These are phyloP conservation scores for Aureobasidium subglaciale DNA, from an alignment of 2,329 filamentous ascomycete genomes.

Conservation along the genomic window DNA sequence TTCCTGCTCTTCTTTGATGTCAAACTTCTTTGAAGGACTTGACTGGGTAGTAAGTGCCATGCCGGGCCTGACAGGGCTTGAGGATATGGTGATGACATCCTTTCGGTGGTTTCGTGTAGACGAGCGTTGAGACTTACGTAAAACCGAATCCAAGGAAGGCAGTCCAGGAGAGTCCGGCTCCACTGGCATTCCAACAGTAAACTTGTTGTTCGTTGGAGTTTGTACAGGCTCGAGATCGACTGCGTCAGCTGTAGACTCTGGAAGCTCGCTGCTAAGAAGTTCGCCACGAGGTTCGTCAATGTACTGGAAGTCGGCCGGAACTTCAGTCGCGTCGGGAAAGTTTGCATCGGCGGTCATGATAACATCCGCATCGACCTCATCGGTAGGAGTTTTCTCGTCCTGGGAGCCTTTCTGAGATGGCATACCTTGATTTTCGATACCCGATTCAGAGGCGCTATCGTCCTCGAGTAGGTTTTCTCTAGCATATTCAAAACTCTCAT, in stretches of 20 bases:
- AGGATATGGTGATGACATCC: neutral
- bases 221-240: neutral
- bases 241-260: neutral
- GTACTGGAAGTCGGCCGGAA: neutral
- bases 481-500: conserved; percentile 8
- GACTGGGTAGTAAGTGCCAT: neutral
- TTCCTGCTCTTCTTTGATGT: neutral
- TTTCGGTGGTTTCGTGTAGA: neutral
- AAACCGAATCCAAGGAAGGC: neutral
- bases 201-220: neutral
- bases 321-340: neutral
- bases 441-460: neutral
- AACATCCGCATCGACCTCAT: neutral
- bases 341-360: neutral
- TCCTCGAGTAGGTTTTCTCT: neutral
- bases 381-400: neutral
- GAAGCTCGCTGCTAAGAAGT: neutral
- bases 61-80: neutral
- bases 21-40: neutral
- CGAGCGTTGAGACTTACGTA: neutral
- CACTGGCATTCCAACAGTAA: neutral
- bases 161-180: conserved; percentile 1
- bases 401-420: neutral
- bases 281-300: neutral
- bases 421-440: neutral